Base-by-base conservation (phyloP, 2,329 filamentous ascomycete species). In the Ophiocordyceps robertsii region DNA sequence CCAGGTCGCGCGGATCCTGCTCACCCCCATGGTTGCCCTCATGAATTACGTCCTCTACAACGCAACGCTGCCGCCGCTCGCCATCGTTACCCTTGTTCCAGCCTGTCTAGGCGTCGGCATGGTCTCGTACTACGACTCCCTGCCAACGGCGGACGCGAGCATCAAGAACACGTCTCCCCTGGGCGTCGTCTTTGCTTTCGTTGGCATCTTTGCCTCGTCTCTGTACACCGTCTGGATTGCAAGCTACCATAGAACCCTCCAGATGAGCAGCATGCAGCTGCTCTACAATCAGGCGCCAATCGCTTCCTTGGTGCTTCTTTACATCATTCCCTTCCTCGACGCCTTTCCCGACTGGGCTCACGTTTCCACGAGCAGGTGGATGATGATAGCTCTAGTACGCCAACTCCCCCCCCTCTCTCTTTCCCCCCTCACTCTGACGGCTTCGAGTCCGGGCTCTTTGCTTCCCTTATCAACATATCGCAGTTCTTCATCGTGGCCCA, bases 211-310 rank as follows among this genome's bases (percentile, higher is more conserved):
- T 41, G 77, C 77, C 14, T 81, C 75, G 29, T 77, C 77, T 2
- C 59, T 83, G 14, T 84, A 84, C 57, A 83, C 79, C 0, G 73
- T 83, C 45, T 82, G 77, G 76, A 80, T 83, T 53, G 69, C 73
- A 41, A 72, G 70, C 52, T 82, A 78, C 54, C 76, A 82, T 56
- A 70, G 74, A 47, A 80, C 75, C 58, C 67, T 82, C 19, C 68
- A 77, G 46, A 76, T 82, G 63, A 73, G 70, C 49, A 82, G 77
- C 59, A 79, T 81, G 71, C 80, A 84, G 62, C 63, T 84, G 29
- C 67, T 84, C 11, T 75, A 76, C 61, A 82, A 81, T 58, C 79
- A 83, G 58, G 75, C 79, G 2, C 77, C 79, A 2, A 63, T 81
- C 2, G 75, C 77, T 19, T 71, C 73, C 2, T 67, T 80, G 46